Evolutionary conservation across 805 yeast genomes (phyloP).

Genomic region (Saccharomyces paradoxus): DNA sequence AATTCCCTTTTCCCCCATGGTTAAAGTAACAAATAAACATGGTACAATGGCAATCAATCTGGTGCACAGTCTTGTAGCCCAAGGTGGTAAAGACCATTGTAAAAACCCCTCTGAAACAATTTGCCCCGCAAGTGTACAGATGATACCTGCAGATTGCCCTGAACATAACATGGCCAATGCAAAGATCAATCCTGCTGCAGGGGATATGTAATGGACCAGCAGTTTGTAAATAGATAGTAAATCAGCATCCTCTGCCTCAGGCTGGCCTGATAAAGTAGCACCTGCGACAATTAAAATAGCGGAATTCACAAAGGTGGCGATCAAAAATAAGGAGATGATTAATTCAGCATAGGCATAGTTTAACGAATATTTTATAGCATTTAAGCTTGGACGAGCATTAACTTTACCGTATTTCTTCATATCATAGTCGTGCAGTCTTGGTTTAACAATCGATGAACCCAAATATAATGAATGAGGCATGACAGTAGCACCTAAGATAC

Average conservation of each 20-base stretch:
- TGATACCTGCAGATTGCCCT: conserved; percentile 94
- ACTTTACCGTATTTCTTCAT: conserved; percentile 41
- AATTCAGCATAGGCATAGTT: conserved; percentile 75
- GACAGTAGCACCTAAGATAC: conserved; percentile 87
- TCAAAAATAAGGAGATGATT: conserved; percentile 70
- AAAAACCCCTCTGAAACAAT: conserved; percentile 89
- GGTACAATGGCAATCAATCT: conserved; percentile 81
- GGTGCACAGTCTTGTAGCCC: conserved; percentile 69
- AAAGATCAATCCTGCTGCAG: conserved; percentile 81
- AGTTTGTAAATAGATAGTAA: conserved; percentile 70
- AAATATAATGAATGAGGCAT: conserved; percentile 87
- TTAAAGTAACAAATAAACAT: conserved; percentile 63
- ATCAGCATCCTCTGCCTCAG: conserved; percentile 70
- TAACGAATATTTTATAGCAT: conserved; percentile 74
- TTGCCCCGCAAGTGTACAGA: conserved; percentile 89
- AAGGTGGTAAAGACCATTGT: conserved; percentile 73
- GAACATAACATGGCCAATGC: conserved; percentile 82
- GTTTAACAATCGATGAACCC: conserved; percentile 83
- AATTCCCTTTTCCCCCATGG: conserved; percentile 76
- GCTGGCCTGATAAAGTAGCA: conserved; percentile 61
- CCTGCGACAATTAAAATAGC: conserved; percentile 90
- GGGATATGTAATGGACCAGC: conserved; percentile 61
- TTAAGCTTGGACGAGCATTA: conserved; percentile 61
- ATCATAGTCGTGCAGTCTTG: conserved; percentile 72
- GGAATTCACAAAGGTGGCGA: conserved; percentile 87